phyloP scores from a whole-genome alignment of 306 rosid genomes.

The Trifolium subterraneum region DNA sequence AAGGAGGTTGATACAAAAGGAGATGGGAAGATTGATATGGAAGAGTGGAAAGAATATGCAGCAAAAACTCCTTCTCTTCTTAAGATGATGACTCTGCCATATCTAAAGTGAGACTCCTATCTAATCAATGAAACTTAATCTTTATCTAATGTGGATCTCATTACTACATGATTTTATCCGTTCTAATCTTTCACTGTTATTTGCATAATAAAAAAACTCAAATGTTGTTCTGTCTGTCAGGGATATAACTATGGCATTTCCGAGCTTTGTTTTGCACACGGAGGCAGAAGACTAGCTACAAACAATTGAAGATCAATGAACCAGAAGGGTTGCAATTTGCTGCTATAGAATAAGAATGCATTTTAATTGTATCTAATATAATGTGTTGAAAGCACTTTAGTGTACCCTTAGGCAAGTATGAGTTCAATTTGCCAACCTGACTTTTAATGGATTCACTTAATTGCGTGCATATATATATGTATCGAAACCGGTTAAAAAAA shows the following conservation, averaged over 20 bases:
- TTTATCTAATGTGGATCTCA: too few species aligned
- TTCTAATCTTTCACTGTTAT: too few species aligned
- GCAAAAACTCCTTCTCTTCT: conserved; percentile 62
- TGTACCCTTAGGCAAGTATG: background rate
- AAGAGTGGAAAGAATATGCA: conserved; percentile 71
- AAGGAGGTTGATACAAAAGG: conserved; percentile 69
- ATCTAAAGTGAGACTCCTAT: conserved; percentile 60
- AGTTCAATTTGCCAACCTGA: background rate
- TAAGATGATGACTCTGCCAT: conserved; percentile 76
- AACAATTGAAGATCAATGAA: conserved; percentile 5
- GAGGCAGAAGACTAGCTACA: conserved; percentile 51
- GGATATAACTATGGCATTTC: conserved; percentile 78
- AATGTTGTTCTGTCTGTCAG: conserved; percentile 48
- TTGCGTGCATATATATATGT: background rate
- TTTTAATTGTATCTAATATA: conserved; percentile 6
- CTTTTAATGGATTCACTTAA: background rate
- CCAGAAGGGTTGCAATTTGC: conserved; percentile 5
- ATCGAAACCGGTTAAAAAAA: background rate
- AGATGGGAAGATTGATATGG: conserved; percentile 73
- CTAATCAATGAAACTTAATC: conserved; percentile 8
- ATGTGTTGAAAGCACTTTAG: conserved; percentile 8
- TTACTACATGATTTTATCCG: background rate
- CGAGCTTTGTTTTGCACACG: conserved; percentile 66
- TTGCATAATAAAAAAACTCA: background rate
- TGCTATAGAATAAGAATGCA: background rate